Conservation (phyloP, 2,329 filamentous ascomycete genomes). For the Monosporascus sp. region DNA sequence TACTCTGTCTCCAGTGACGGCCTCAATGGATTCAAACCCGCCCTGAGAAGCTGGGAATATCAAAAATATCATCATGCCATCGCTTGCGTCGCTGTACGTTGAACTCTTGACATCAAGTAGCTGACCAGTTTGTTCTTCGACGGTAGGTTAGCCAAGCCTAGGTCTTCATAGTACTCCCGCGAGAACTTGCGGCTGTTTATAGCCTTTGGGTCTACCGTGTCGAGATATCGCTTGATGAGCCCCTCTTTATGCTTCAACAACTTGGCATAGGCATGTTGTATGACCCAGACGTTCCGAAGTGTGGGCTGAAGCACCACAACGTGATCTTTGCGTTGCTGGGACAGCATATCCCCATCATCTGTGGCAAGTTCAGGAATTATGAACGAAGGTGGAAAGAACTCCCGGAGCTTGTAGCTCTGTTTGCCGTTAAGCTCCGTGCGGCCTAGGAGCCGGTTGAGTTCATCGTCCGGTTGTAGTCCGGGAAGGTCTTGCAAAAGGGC, state of each 20-base stretch:
- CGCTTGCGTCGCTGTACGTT: conserved; percentile 4
- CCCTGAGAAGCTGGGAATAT: neutral
- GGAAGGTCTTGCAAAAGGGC: conserved; percentile 4
- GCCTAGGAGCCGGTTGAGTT: conserved; percentile 7
- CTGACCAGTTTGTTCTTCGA: conserved; percentile 14
- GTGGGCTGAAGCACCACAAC: conserved; percentile 9
- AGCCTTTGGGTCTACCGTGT: neutral
- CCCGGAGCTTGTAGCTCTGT: conserved; percentile 11
- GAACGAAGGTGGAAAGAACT: neutral
- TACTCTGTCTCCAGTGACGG: conserved; percentile 4
- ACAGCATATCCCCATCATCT: neutral
- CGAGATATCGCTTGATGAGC: conserved; percentile 10
- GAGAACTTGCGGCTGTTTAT: conserved; percentile 5
- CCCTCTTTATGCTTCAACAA: conserved; percentile 10
- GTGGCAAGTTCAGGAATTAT: conserved; percentile 1
- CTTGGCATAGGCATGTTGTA: conserved; percentile 12
- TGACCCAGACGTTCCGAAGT: conserved; percentile 13
- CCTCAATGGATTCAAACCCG: conserved; percentile 3
- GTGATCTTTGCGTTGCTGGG: neutral
- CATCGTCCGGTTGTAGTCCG: conserved; percentile 2
- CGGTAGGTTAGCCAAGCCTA: conserved; percentile 6
- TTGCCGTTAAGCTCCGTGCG: conserved; percentile 1
- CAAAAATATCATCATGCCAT: conserved; percentile 9
- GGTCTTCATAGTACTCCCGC: conserved; percentile 14
- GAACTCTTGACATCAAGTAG: conserved; percentile 12